A percentile compares a stretch with the other conserved stretches of the same genome.
Evolutionary conservation across 169 alveolate species (phyloP).

Genomic region (Pseudocohnilembus persalinus): DNA sequence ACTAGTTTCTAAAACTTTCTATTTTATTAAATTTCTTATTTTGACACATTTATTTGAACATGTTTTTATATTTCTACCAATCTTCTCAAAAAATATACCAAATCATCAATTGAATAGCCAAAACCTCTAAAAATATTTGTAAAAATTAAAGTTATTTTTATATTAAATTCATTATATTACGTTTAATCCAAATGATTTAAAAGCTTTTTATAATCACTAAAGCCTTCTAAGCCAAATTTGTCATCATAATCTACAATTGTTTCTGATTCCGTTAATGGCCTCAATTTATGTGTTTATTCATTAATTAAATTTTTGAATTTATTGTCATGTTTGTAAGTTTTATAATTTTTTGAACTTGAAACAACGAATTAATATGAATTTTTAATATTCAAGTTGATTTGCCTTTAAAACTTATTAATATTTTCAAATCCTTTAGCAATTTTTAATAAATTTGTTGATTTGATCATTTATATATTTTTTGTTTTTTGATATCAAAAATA

Average conservation of each 20-base stretch:
- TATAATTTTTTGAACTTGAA: background rate
- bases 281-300: background rate
- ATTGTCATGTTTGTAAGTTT: background rate
- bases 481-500: no score
- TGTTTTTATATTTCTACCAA: conserved; percentile 27
- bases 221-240: conserved; percentile 34
- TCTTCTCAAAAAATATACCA: conserved; percentile 38
- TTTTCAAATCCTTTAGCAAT: no score
- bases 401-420: no score
- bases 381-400: no score
- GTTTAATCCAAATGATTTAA: conserved; percentile 31
- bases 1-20: conserved; percentile 29
- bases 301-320: no score
- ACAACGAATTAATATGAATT: background rate
- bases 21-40: conserved; percentile 14
- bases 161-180: conserved; percentile 9
- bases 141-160: no score
- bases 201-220: conserved; percentile 22
- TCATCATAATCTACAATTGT: conserved; percentile 35
- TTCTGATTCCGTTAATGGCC: background rate
- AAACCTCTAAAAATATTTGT: no score
- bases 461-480: no score
- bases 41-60: conserved; percentile 1
- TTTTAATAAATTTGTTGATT: no score
- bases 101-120: conserved; percentile 40